Conservation (phyloP, 176 grass and related monocot species). For the Dendrocalamus sinicus region DNA sequence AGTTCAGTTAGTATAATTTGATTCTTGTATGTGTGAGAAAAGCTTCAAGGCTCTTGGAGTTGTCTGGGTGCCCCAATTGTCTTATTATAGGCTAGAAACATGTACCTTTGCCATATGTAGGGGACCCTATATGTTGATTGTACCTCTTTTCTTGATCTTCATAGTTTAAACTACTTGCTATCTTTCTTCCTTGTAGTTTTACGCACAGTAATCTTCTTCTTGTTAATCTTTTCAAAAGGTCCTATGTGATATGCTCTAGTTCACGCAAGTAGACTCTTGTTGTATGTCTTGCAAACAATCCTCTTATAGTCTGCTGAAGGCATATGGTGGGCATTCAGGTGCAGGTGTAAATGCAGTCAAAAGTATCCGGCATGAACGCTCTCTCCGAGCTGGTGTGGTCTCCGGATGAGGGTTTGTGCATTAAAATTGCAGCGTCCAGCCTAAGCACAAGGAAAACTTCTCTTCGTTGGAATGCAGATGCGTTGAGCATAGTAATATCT, state of each 20-base stretch:
- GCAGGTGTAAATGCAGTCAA: slow-evolving; percentile 91
- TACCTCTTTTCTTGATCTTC: background rate
- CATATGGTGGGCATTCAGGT: slow-evolving; percentile 58
- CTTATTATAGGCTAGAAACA: background rate
- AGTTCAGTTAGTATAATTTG: background rate
- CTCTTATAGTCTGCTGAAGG: slow-evolving; percentile 48
- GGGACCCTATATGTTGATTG: background rate
- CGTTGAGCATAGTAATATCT: slow-evolving; percentile 69
- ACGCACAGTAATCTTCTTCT: background rate
- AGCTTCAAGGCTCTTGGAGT: background rate
- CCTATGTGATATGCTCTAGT: background rate
- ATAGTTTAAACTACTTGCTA: background rate
- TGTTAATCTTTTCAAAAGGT: background rate
- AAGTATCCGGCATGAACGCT: slow-evolving; percentile 59
- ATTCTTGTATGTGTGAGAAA: background rate
- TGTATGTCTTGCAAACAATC: slow-evolving; percentile 14
- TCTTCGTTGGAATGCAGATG: slow-evolving; percentile 74
- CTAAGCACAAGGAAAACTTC: slow-evolving; percentile 64
- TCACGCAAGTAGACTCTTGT: background rate
- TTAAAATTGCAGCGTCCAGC: slow-evolving; percentile 67
- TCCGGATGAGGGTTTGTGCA: slow-evolving; percentile 63
- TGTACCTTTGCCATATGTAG: background rate
- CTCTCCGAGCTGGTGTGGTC: slow-evolving; percentile 86
- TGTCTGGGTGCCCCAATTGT: background rate
- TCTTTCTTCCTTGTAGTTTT: background rate